Percentiles rank a stretch among this genome's conserved stretches.
Conservation (phyloP, 768 basidiomycete genomes). For the Russula brevipes region DNA sequence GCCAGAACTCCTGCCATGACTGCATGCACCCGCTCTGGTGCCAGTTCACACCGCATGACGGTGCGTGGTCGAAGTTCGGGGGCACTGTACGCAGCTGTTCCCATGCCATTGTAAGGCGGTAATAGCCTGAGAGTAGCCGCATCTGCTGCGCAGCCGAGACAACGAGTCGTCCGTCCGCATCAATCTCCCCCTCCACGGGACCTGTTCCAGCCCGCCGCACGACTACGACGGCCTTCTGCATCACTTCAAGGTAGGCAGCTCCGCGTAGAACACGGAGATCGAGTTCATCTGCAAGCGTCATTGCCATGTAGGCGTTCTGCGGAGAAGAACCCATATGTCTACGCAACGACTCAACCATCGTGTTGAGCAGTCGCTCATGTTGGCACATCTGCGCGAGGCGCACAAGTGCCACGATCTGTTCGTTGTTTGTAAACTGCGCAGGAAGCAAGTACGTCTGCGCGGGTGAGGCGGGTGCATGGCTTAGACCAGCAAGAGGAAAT, state of each 20-base stretch:
- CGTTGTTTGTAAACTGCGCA: conserved; percentile 23
- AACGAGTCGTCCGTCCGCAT: conserved; percentile 44
- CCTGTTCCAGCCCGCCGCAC: conserved; percentile 25
- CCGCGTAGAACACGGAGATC: conserved; percentile 55
- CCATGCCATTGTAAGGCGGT: conserved; percentile 63
- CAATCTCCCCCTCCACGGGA: conserved; percentile 27
- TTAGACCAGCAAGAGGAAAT: conserved; percentile 34
- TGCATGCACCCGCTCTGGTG: conserved; percentile 68
- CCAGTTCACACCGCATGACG: conserved; percentile 62
- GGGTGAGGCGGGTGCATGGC: conserved; percentile 29
- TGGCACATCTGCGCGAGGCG: conserved; percentile 63
- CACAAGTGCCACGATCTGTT: conserved; percentile 37
- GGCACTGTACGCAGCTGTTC: conserved; percentile 55
- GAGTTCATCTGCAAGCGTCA: conserved; percentile 69
- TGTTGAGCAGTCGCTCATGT: conserved; percentile 54
- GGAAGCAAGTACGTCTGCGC: conserved; percentile 19
- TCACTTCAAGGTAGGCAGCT: conserved; percentile 66
- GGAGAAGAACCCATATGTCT: conserved; percentile 58
- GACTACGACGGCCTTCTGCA: conserved; percentile 52
- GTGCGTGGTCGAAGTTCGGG: conserved; percentile 58
- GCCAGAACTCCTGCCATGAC: conserved; percentile 77
- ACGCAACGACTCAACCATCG: conserved; percentile 53
- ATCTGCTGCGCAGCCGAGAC: conserved; percentile 56
- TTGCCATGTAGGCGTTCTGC: conserved; percentile 66
- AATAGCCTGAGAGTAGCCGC: conserved; percentile 63